These are phyloP conservation scores for Trypanosoma mega DNA, from an alignment of 208 protist genomes.

Conservation along the genomic window DNA sequence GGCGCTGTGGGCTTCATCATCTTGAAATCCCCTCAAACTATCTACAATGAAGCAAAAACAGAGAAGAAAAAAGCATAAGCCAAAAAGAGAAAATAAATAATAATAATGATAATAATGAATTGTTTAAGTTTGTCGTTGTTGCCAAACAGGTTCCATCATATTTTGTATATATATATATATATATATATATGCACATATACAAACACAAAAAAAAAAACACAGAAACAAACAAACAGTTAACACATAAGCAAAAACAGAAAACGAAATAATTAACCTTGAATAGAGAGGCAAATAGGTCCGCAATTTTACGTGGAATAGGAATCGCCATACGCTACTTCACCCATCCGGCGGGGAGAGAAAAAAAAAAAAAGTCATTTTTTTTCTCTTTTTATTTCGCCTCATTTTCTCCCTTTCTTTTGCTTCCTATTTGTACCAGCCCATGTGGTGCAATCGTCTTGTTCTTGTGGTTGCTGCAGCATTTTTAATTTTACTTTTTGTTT, in stretches of 20 bases:
- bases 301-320: no score
- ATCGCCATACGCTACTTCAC: no score
- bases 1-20: conserved; percentile 82
- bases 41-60: conserved; percentile 14
- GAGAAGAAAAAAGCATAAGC: conserved; percentile 18
- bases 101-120: background rate
- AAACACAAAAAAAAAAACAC: conserved; percentile 15
- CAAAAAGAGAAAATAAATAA: conserved; percentile 8
- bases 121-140: background rate
- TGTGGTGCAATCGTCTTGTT: background rate
- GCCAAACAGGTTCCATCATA: background rate
- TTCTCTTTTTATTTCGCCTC: no score
- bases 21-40: conserved; percentile 14
- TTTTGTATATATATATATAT: conserved; percentile 7
- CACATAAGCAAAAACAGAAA: no score
- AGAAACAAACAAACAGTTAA: conserved; percentile 9
- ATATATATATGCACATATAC: conserved; percentile 8
- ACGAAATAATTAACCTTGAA: no score
- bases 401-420: no score
- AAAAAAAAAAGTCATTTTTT: no score
- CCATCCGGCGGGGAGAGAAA: no score
- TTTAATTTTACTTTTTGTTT: background rate
- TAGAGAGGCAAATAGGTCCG: no score
- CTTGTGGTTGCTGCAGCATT: background rate
- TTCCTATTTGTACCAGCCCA: background rate